A percentile compares a stretch with the other conserved stretches of the same genome.
These are phyloP conservation scores for Backusella tuberculispora DNA, from an alignment of 192 early-diverging fungal species.

Conservation along the genomic window DNA sequence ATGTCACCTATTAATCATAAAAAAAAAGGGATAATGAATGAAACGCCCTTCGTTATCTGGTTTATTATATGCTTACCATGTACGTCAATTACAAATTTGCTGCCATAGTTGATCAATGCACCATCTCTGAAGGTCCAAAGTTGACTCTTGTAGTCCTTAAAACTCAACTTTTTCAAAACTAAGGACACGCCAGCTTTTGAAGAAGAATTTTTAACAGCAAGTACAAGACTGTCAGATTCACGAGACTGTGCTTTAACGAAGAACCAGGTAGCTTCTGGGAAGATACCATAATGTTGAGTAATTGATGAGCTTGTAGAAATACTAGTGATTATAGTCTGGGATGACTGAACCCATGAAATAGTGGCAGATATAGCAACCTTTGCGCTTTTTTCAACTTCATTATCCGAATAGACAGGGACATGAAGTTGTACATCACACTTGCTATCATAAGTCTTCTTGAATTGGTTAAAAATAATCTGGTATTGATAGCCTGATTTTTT, in stretches of 20 bases:
- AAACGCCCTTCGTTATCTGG: background rate
- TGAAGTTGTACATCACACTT: constrained; percentile 15
- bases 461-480: background rate
- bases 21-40: background rate
- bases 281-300: constrained; percentile 22
- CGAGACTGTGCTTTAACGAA: constrained; percentile 24
- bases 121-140: constrained; percentile 31
- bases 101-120: constrained; percentile 34
- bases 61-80: background rate
- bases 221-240: constrained; percentile 16
- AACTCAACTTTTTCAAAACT: constrained; percentile 27
- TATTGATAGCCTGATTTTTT: background rate
- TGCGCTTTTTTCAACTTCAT: background rate
- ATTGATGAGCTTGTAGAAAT: background rate
- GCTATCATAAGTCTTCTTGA: background rate
- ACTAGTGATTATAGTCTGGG: background rate
- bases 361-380: constrained; percentile 18
- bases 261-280: constrained; percentile 23
- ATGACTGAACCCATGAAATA: constrained; percentile 15
- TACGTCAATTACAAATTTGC: constrained; percentile 23
- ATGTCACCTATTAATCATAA: constrained; percentile 5
- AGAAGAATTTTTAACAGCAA: constrained; percentile 14
- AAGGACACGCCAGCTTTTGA: background rate
- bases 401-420: constrained; percentile 12
- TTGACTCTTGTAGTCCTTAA: constrained; percentile 25